Base-by-base conservation (phyloP, 495 filamentous ascomycete species). In the Daldinia bambusicola region DNA sequence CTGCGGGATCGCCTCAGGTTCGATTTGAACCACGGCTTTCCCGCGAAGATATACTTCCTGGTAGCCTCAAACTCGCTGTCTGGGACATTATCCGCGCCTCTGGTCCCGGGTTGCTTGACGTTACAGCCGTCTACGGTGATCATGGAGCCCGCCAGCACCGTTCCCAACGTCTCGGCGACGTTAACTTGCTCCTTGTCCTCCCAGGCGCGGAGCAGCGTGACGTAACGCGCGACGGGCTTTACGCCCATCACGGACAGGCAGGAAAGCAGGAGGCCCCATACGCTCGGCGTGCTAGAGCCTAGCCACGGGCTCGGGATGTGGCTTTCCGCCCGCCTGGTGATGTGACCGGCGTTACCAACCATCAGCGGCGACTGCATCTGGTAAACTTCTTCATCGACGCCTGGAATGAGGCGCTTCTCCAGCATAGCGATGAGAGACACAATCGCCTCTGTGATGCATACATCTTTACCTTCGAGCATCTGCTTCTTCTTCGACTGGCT, bases 281-380 rank as follows among this genome's bases (percentile, higher is more conserved):
- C 0, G 10, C 55, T 60, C 10, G 55, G 37, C 2, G 55, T 53
- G 0, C 34, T 43, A 16, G 4, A 12, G 31, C 7, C 16, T 9
- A 51, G 14, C 2, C 13, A 22, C 7, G 9, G 36, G 1, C 30
- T 26, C 5, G 20, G 20, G 2, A 53, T 12, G 12, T 61, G 59
- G 31, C 13, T 6, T 10, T n/a, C 9, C 9, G 31, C 45, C 6
- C 59, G 9, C 31, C 14, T 36, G 26, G 13, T 16, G 14, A 51
- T 38, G n/a, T 37, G 0, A 2, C 45, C 34, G 3, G 55, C 6
- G 14, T 60, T 67, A 5, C 56, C 64, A 0, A 67, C 64, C 31
- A 67, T 18, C 3, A 67, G 32, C 1, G 64, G 64, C 16, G 64
- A 67, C 12, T 61, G 64, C 32, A 22, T 26, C 55, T 67, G 45